phyloP scores from a whole-genome alignment of 345 rosid genomes.

The Ricinus communis region DNA sequence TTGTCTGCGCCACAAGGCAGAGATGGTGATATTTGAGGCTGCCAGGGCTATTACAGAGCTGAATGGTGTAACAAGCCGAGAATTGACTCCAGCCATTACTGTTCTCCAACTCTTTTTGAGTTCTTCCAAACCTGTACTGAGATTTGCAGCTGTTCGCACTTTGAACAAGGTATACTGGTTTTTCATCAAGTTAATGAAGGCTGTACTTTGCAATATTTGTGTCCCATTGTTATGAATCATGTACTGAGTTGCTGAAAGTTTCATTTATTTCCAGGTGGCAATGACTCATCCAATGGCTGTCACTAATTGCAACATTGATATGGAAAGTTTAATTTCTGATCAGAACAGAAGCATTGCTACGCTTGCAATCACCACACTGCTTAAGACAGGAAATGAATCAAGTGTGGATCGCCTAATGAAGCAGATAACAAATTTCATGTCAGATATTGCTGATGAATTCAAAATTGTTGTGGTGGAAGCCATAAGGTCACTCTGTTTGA shows the following conservation, averaged over 20 bases:
- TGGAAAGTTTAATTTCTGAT: slow-evolving; percentile 97
- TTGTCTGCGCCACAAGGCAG: slow-evolving; percentile 95
- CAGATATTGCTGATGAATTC: slow-evolving; percentile 98
- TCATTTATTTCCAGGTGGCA: slow-evolving; percentile 65
- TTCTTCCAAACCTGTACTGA: slow-evolving; percentile 92
- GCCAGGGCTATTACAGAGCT: slow-evolving; percentile 99
- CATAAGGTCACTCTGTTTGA: slow-evolving; percentile 90
- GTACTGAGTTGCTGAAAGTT: not conserved
- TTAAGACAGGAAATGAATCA: slow-evolving; percentile 98
- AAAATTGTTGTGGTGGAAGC: slow-evolving; percentile 99
- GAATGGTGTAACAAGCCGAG: slow-evolving; percentile 85
- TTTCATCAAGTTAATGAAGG: slow-evolving; percentile 5
- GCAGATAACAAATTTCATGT: slow-evolving; percentile 97
- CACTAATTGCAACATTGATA: slow-evolving; percentile 97
- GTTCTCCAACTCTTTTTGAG: slow-evolving; percentile 96
- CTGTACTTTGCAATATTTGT: not conserved
- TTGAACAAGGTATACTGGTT: slow-evolving; percentile 70
- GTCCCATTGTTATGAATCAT: not conserved
- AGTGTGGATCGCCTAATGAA: slow-evolving; percentile 98
- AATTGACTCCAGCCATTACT: slow-evolving; percentile 95
- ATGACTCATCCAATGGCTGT: slow-evolving; percentile 99
- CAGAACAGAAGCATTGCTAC: slow-evolving; percentile 99
- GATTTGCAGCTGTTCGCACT: slow-evolving; percentile 99
- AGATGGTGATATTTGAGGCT: slow-evolving; percentile 98
- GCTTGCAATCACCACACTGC: slow-evolving; percentile 93